Evolutionary conservation across 768 basidiomycete genomes (phyloP).

Genomic region (Tephrocybe sp.): DNA sequence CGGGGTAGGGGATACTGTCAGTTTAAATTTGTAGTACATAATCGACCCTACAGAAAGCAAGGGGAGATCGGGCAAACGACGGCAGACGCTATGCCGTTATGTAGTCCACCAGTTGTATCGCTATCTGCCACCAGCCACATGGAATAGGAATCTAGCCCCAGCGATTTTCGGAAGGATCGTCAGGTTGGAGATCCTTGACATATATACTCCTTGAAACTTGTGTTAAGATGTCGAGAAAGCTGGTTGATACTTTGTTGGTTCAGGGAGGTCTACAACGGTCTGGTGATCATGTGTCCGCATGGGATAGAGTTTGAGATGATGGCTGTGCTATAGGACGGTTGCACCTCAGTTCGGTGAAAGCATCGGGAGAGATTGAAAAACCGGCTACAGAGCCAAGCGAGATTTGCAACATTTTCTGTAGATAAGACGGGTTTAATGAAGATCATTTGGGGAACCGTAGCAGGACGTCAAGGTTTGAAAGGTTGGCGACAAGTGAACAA

Average conservation of each 20-base stretch:
- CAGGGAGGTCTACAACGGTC: neutral
- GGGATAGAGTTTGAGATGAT: neutral
- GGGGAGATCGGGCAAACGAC: neutral
- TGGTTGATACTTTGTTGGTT: neutral
- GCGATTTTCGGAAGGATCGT: neutral
- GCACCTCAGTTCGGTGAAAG: neutral
- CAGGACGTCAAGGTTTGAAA: neutral
- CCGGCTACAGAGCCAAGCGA: neutral
- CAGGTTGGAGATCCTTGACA: neutral
- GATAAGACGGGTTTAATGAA: neutral
- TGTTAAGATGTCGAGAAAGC: constrained; percentile 1
- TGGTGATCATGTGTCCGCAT: constrained; percentile 7
- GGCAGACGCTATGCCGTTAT: neutral
- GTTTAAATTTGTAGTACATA: neutral
- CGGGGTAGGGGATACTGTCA: neutral
- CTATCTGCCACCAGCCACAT: neutral
- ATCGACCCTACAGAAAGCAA: neutral
- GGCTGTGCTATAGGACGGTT: neutral
- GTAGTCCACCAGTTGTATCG: neutral
- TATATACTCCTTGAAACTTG: constrained; percentile 8
- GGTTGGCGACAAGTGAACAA: too few relatives aligned
- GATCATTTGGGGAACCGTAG: neutral
- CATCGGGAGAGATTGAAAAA: neutral
- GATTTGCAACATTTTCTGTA: neutral
- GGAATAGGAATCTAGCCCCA: neutral